Percentiles rank a stretch among this genome's conserved stretches.
phyloP scores from a whole-genome alignment of 345 rosid species.

The Gossypium ekmanianum region DNA sequence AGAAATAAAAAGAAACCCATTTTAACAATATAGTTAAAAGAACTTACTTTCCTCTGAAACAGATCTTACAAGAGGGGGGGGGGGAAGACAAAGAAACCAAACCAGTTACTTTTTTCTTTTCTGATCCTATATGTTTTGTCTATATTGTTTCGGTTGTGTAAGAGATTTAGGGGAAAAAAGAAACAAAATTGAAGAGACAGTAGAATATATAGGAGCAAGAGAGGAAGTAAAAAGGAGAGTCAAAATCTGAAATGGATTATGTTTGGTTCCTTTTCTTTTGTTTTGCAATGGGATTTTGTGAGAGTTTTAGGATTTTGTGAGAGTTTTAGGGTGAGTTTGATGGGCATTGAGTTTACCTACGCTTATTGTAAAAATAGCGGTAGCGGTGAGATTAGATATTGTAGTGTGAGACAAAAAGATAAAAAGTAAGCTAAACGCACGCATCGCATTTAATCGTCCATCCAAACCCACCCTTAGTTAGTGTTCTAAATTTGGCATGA shows the following conservation, averaged over 20 bases:
- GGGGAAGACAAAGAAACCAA: slow-evolving; percentile 14
- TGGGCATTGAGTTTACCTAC: too few species aligned
- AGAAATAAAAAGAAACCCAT: slow-evolving; percentile 6
- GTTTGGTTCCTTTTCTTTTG: background rate
- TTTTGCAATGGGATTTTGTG: background rate
- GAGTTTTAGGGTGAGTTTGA: too few species aligned
- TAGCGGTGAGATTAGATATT: too few species aligned
- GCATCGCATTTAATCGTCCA: too few species aligned
- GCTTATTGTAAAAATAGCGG: too few species aligned
- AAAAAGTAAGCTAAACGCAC: too few species aligned
- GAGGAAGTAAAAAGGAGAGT: background rate
- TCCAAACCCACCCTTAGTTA: background rate
- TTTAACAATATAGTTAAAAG: slow-evolving; percentile 6
- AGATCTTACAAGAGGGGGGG: slow-evolving; percentile 30
- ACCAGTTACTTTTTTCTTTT: background rate
- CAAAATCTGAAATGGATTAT: background rate
- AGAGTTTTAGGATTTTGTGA: background rate
- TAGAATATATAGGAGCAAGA: background rate
- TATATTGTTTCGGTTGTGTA: background rate
- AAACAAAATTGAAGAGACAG: background rate
- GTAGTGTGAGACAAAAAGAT: too few species aligned
- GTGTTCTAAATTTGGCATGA: background rate
- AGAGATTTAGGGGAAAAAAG: background rate
- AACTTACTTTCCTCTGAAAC: slow-evolving; percentile 26
- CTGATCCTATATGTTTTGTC: background rate